A percentile compares a stretch with the other conserved stretches of the same genome.
Evolutionary conservation across 2,329 filamentous ascomycete species (phyloP).

Genomic region (Ophiostoma himal-ulmi): DNA sequence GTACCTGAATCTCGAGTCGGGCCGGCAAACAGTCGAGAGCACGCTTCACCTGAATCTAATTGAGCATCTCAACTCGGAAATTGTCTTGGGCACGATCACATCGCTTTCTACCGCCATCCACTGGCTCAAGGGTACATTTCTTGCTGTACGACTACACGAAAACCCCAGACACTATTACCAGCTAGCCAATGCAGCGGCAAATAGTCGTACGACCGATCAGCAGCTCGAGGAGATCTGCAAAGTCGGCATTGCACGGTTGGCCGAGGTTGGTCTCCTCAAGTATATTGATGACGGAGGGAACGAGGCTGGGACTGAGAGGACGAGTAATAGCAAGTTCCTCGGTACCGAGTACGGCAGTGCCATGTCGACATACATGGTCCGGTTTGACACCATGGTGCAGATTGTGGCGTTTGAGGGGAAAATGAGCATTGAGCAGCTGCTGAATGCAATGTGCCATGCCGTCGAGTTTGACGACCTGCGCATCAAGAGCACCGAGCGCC

Average conservation of each 20-base stretch:
- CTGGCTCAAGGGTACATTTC: slow-evolving; percentile 73
- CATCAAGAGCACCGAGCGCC: slow-evolving; percentile 63
- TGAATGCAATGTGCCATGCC: slow-evolving; percentile 61
- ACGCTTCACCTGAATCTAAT: slow-evolving; percentile 71
- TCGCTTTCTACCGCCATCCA: slow-evolving; percentile 58
- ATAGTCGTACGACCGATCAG: slow-evolving; percentile 47
- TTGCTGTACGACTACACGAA: slow-evolving; percentile 65
- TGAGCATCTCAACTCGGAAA: slow-evolving; percentile 79
- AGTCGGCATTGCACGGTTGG: slow-evolving; percentile 60
- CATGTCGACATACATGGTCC: slow-evolving; percentile 78
- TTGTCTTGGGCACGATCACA: slow-evolving; percentile 66
- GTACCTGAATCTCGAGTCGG: slow-evolving; percentile 70
- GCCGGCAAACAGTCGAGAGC: slow-evolving; percentile 69
- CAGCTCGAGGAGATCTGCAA: slow-evolving; percentile 65
- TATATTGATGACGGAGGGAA: slow-evolving; percentile 4
- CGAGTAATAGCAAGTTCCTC: slow-evolving; percentile 42
- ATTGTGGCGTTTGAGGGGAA: slow-evolving; percentile 58
- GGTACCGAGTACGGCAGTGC: slow-evolving; percentile 69
- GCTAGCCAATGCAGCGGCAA: slow-evolving; percentile 39
- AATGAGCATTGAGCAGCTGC: slow-evolving; percentile 61
- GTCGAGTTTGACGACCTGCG: slow-evolving; percentile 67
- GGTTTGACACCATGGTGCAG: slow-evolving; percentile 71
- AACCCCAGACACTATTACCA: slow-evolving; percentile 73
- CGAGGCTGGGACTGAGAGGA: not conserved
- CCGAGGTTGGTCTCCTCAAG: slow-evolving; percentile 51